phyloP scores from a whole-genome alignment of 805 yeast species.

The Pichia cephalocereana region DNA sequence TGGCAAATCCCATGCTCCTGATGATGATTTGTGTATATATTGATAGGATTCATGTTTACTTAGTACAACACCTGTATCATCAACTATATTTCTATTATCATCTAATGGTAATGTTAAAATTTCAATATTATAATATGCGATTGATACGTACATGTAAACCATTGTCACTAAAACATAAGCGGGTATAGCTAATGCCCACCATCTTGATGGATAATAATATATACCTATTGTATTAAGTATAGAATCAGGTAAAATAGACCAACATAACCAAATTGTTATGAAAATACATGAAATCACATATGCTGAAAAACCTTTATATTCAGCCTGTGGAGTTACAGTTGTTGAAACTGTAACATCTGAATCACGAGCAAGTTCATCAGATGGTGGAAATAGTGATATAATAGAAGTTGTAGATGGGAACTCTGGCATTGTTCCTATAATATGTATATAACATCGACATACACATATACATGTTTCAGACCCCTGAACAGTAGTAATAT shows the following conservation, averaged over 20 bases:
- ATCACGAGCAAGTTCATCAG: slow-evolving; percentile 53
- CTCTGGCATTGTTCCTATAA: too few relatives aligned
- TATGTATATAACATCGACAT: too few relatives aligned
- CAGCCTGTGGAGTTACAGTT: slow-evolving; percentile 50
- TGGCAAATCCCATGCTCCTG: slow-evolving; percentile 85
- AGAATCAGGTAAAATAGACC: slow-evolving; percentile 70
- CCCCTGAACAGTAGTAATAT: too few relatives aligned
- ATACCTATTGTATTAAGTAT: slow-evolving; percentile 43
- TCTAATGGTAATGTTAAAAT: slow-evolving; percentile 51
- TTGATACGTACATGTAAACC: slow-evolving; percentile 62
- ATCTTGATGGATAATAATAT: slow-evolving; percentile 79
- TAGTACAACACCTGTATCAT: slow-evolving; percentile 38
- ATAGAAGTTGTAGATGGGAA: too few relatives aligned
- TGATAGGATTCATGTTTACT: slow-evolving; percentile 16
- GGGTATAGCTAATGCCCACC: slow-evolving; percentile 86
- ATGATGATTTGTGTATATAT: slow-evolving; percentile 51
- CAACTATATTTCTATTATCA: slow-evolving; percentile 58
- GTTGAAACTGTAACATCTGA: slow-evolving; percentile 58
- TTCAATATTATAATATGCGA: slow-evolving; percentile 71
- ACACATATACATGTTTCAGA: too few relatives aligned
- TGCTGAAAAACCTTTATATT: slow-evolving; percentile 81
- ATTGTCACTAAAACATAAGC: slow-evolving; percentile 58
- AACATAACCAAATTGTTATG: slow-evolving; percentile 47
- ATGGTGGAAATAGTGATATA: background rate
- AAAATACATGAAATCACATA: slow-evolving; percentile 58